Percentiles rank a stretch among this genome's conserved stretches.
Conservation (phyloP, 164 flowering plant genomes). For the Akebia trifoliata region DNA sequence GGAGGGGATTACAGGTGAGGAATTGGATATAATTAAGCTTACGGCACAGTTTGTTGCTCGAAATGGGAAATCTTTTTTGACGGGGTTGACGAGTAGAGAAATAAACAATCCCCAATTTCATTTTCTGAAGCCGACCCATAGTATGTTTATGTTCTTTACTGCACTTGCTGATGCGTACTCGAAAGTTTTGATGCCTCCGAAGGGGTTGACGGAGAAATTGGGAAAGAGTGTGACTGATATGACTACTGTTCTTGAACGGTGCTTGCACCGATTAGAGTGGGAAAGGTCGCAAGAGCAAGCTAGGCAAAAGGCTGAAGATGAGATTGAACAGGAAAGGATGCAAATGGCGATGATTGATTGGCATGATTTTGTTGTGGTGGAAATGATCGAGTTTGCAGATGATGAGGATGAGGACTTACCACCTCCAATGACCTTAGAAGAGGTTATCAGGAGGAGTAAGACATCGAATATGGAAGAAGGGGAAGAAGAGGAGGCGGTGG, state of each 20-base stretch:
- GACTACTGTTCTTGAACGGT: conserved; percentile 89
- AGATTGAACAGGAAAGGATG: conserved; percentile 86
- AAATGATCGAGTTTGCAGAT: conserved; percentile 88
- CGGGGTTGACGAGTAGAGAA: conserved; percentile 86
- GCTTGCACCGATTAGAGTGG: conserved; percentile 93
- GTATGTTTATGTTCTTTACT: conserved; percentile 94
- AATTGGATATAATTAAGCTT: conserved; percentile 88
- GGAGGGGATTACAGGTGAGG: conserved; percentile 96
- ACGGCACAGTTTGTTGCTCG: conserved; percentile 98
- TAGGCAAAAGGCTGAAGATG: conserved; percentile 95
- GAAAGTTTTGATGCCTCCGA: conserved; percentile 90
- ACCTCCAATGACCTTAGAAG: conserved; percentile 93
- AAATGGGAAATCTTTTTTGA: conserved; percentile 87
- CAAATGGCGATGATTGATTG: conserved; percentile 99
- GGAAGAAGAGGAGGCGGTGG: conserved; percentile 54
- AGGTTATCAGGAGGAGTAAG: conserved; percentile 95
- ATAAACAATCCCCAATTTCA: conserved; percentile 88
- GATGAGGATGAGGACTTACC: conserved; percentile 98
- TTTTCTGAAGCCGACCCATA: conserved; percentile 93
- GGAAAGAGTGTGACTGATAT: conserved; percentile 64
- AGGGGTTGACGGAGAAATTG: conserved; percentile 78
- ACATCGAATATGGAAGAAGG: conserved; percentile 47
- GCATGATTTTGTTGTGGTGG: conserved; percentile 99
- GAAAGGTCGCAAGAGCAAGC: conserved; percentile 97
- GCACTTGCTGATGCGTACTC: conserved; percentile 95